Evolutionary conservation across 2,329 filamentous ascomycete genomes (phyloP), one percentile per base, ranked within the genome.

Genomic region (Alternaria brassicae): DNA sequence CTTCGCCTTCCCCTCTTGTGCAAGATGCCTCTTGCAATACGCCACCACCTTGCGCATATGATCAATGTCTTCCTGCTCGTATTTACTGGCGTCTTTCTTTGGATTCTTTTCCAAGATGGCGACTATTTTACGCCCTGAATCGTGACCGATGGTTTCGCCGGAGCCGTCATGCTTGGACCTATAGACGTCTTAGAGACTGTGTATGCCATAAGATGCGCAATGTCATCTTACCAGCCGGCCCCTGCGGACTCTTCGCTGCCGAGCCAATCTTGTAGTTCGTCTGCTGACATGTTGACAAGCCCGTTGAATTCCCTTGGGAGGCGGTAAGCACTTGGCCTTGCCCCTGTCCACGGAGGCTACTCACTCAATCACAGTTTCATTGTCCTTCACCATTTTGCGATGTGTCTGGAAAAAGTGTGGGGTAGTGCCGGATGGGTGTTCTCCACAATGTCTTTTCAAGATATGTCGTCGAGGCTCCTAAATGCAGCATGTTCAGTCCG

Each of bases 1-100:
- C 67, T 89, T 88, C 8, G 32, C 81, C 61, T 81, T 83, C 56
- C 83, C 81, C 72, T 90, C 88, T 66, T 89, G 87, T 0, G 87
- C 88, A 0, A 91, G 77, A 76, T 90, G 88, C 4, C 87, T 81
- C 72, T 90, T 90, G 72, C 85, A 88, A 62, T 89, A 89, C 0
- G 86, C 81, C 0, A 88, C 87, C 0, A 89, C 88, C 63, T 82
- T 84, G 48, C 86, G 80, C 86, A 88, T 88, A 62, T 88, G 88
- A 47, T 81, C 75, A 19, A 89, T 75, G 53, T 86, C 83, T 2
- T 82, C 79, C 3, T 88, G 81, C 0, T 83, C 82, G 70, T 90
- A 90, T 57, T 83, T 81, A 6, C 81, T 80, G 0, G 82, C 79
- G 7, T 86, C 79, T 64, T 86, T 88, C 8, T 83, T 77, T 0